Evolutionary conservation across 169 alveolate genomes (phyloP).

Genomic region (Plasmodium cynomolgi): DNA sequence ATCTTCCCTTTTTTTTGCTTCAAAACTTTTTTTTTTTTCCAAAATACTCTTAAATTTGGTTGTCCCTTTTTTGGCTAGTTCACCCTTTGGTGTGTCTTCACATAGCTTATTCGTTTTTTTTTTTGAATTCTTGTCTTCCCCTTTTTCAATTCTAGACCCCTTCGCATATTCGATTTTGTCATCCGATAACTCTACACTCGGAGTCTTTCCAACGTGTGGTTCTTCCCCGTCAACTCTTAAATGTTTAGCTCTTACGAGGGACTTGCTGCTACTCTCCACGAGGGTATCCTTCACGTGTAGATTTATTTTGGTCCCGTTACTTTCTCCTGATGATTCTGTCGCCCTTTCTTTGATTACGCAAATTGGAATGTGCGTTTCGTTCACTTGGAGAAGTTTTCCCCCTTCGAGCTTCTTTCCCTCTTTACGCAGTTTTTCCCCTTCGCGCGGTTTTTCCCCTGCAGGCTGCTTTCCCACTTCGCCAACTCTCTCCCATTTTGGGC

Average conservation of each 20-base stretch:
- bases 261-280: not conserved
- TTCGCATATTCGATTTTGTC: not conserved
- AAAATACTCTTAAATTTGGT: not conserved
- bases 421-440: not conserved
- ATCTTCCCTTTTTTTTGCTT: not conserved
- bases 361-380: conserved; percentile 44
- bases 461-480: not conserved
- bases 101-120: not conserved
- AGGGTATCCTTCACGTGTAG: conserved; percentile 16
- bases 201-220: not conserved
- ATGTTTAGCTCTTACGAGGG: not conserved
- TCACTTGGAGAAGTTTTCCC: not conserved
- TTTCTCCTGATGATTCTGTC: conserved; percentile 24
- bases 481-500: not conserved
- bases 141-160: not conserved
- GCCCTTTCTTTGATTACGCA: conserved; percentile 10
- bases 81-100: not conserved
- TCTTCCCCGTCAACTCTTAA: not conserved
- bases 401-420: no score
- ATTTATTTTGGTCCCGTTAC: conserved; percentile 27
- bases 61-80: not conserved
- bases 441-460: no score
- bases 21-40: not conserved
- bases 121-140: not conserved
- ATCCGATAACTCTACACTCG: not conserved